phyloP scores from a whole-genome alignment of 257 asterid species.

The Fraxinus anomala region DNA sequence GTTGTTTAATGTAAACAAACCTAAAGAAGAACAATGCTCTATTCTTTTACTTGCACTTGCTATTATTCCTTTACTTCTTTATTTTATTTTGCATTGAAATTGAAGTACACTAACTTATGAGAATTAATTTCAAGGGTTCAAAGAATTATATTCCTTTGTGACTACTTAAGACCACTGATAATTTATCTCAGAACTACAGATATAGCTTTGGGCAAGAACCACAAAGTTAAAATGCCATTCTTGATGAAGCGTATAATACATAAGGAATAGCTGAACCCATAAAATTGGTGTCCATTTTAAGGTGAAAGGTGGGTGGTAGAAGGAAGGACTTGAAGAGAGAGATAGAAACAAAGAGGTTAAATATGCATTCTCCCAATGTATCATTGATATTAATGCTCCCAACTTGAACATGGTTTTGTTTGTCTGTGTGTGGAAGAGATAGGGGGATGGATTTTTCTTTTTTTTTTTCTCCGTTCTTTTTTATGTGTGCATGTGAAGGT shows the following conservation, averaged over 20 bases:
- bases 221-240: background rate
- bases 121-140: background rate
- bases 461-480: no score
- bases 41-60: slow-evolving; percentile 4
- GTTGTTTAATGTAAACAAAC: background rate
- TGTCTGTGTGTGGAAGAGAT: background rate
- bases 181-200: background rate
- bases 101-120: background rate
- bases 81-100: background rate
- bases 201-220: background rate
- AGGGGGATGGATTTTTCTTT: background rate
- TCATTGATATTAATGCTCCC: background rate
- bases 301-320: background rate
- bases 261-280: background rate
- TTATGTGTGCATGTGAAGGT: background rate
- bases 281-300: background rate
- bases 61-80: background rate
- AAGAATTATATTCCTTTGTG: background rate
- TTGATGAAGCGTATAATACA: background rate
- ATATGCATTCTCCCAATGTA: background rate
- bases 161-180: background rate
- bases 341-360: background rate
- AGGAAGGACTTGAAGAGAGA: background rate
- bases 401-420: background rate
- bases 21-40: background rate